Base-by-base conservation (phyloP, 2,329 filamentous ascomycete species). In the Shiraia bambusicola region DNA sequence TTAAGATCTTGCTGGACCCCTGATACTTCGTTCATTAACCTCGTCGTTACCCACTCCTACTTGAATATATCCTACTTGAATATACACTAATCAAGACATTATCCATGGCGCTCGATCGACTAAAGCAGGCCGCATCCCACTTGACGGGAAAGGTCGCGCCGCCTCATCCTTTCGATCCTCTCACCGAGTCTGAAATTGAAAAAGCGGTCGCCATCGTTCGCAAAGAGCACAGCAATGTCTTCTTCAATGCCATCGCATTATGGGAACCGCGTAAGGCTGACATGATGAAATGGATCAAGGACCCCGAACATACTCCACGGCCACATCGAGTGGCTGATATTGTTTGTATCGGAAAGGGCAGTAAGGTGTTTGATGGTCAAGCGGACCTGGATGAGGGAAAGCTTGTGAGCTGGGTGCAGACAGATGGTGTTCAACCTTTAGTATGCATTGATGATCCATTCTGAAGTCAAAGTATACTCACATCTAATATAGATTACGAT, bases 201-300 rank as follows among this genome's bases (percentile, higher is more conserved):
- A 71, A 78, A 14, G 82, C 83, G 6, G 84, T 90, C 36, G 72
- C 78, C 1, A 73, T 88, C 24, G 76, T 95, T 51, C 83, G 82
- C 47, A 81, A 84, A 56, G 77, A 85, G 45, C 77, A 95, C 65
- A 76, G 81, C 42, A 76, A 84, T 34, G 77, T 94, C 45, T 82
- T 83, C 68, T 95, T 91, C 79, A 93, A 95, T 73, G 87, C 90
- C 2, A 84, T 95, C 41, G 87, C 88, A 2, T 75, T 95, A 19
- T 84, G 83, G 58, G 90, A 95, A 74, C 90, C 90, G 34, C 85
- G 85, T 51, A 95, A 95, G 76, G 82, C 78, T 32, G 83, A 89
- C 57, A 90, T 95, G 87, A 76, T 83, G 64, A 80, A 78, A 45
- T 95, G 88, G 88, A 71, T 95, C 10, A 82, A 78, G 34, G 76